Conservation (phyloP, 108 stramenopile species). For the Mediolabrus comicus region DNA sequence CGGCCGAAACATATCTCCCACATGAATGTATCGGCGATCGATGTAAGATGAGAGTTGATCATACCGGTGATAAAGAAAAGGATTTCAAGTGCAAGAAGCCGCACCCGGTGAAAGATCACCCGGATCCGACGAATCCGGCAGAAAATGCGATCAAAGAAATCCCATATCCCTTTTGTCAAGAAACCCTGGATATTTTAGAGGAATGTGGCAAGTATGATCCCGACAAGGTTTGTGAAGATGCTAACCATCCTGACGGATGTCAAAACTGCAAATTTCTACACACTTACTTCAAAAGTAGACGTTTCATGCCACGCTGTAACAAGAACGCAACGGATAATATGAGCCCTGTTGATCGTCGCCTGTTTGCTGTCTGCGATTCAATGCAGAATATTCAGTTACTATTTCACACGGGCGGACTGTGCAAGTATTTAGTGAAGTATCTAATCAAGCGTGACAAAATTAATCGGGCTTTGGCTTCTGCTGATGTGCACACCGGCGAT, state of each 20-base stretch:
- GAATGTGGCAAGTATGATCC: background rate
- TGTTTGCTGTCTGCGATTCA: conserved; percentile 1
- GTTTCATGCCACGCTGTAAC: conserved; percentile 2
- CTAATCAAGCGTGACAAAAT: conserved; percentile 9
- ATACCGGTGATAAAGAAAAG: background rate
- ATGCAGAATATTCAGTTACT: conserved; percentile 26
- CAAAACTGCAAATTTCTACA: background rate
- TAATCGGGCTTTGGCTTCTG: background rate
- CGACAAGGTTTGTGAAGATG: background rate
- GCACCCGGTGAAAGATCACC: background rate
- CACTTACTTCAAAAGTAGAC: background rate
- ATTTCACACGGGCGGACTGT: conserved; percentile 4
- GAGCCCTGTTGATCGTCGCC: background rate
- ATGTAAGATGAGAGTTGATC: background rate
- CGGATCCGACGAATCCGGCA: background rate
- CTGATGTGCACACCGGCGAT: conserved; percentile 1
- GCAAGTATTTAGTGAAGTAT: conserved; percentile 22
- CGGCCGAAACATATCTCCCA: background rate
- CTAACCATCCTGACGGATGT: background rate
- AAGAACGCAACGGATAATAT: conserved; percentile 8
- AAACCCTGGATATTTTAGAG: background rate
- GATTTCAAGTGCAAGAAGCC: background rate
- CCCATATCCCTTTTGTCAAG: background rate
- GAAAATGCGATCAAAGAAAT: background rate
- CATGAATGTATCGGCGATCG: background rate